Conservation (phyloP, 106 monocot genomes). For the Dioscorea dumetorum region DNA sequence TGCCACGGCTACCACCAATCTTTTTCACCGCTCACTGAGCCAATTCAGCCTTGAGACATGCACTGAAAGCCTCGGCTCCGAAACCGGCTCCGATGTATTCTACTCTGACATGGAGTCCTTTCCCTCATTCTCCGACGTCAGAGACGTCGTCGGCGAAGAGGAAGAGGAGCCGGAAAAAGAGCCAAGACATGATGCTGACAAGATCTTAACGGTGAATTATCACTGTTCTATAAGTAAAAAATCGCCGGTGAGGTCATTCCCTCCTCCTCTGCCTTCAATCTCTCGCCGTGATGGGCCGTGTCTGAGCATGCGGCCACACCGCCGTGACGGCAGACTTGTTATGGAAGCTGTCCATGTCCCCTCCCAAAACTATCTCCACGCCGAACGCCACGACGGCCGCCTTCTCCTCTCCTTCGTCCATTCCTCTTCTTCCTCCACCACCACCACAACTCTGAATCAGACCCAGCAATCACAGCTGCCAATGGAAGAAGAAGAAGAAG, state of each 20-base stretch:
- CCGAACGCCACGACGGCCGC: slow-evolving; percentile 60
- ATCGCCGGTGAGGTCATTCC: slow-evolving; percentile 40
- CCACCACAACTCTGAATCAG: neutral
- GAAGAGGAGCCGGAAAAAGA: neutral
- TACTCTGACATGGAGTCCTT: slow-evolving; percentile 17
- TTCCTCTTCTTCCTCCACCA: slow-evolving; percentile 14
- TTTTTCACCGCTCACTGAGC: slow-evolving; percentile 27
- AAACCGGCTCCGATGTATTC: slow-evolving; percentile 73
- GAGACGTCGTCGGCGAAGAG: neutral
- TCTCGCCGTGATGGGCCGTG: slow-evolving; percentile 70
- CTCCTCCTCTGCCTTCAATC: slow-evolving; percentile 84
- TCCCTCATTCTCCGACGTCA: neutral
- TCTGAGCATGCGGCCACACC: slow-evolving; percentile 63
- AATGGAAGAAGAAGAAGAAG: neutral
- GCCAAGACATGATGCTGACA: neutral
- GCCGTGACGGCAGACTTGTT: slow-evolving; percentile 73
- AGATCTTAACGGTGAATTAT: slow-evolving; percentile 62
- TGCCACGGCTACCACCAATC: slow-evolving; percentile 57
- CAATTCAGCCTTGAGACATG: slow-evolving; percentile 78
- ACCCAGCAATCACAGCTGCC: neutral
- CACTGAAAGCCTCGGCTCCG: slow-evolving; percentile 94
- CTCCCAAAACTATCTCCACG: slow-evolving; percentile 84
- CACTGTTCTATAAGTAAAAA: slow-evolving; percentile 61
- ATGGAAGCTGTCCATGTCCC: slow-evolving; percentile 76
- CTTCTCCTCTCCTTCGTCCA: slow-evolving; percentile 86